phyloP scores from a whole-genome alignment of 2,329 filamentous ascomycete genomes.

The Colletotrichum graminicola region DNA sequence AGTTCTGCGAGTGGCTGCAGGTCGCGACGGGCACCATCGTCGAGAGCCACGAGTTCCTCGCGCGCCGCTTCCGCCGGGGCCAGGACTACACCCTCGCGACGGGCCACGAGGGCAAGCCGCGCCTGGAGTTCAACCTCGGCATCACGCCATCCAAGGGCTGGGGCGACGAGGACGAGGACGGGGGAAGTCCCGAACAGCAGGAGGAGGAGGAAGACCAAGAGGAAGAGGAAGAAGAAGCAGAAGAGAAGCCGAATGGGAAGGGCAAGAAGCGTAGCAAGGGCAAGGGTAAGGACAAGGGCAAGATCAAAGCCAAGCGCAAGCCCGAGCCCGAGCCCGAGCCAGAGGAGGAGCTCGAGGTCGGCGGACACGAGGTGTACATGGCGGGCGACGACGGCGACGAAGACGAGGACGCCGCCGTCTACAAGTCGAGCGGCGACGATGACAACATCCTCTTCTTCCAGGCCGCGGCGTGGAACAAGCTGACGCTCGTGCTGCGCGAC shows the following conservation, averaged over 20 bases:
- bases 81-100: conserved; percentile 94
- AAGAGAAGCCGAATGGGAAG: conserved; percentile 50
- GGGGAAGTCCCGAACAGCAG: conserved; percentile 60
- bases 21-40: conserved; percentile 83
- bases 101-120: conserved; percentile 80
- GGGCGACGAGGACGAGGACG: conserved; percentile 76
- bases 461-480: conserved; percentile 83
- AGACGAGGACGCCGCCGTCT: conserved; percentile 80
- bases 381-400: conserved; percentile 81
- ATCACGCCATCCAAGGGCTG: conserved; percentile 89
- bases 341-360: conserved; percentile 60
- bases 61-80: conserved; percentile 87
- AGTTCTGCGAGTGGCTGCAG: conserved; percentile 91
- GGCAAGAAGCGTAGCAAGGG: conserved; percentile 50
- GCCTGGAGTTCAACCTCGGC: conserved; percentile 88
- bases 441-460: conserved; percentile 76
- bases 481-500: conserved; percentile 91
- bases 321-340: conserved; percentile 45
- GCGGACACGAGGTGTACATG: conserved; percentile 93
- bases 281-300: conserved; percentile 44
- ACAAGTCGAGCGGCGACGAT: conserved; percentile 83
- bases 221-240: conserved; percentile 54
- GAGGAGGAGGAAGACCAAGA: conserved; percentile 55
- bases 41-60: conserved; percentile 81
- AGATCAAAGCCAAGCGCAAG: background rate